Evolutionary conservation across 441 rosid species (phyloP).

Genomic region (Hura crepitans): DNA sequence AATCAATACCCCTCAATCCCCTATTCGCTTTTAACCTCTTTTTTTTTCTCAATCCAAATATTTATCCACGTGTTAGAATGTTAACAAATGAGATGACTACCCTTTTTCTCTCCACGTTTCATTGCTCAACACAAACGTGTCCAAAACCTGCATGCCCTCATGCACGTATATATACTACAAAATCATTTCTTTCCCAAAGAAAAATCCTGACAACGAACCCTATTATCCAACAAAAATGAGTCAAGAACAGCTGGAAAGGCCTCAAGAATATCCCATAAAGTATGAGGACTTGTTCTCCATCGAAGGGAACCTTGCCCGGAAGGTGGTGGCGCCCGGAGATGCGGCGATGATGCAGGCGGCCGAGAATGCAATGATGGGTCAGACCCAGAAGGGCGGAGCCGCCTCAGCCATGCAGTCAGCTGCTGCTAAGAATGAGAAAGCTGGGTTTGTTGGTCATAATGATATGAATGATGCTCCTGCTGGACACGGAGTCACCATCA

Average conservation of each 20-base stretch:
- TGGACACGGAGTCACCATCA: conserved; percentile 16
- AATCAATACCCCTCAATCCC: not conserved
- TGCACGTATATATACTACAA: conserved; percentile 25
- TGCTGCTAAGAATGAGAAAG: conserved; percentile 30
- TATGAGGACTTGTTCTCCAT: conserved; percentile 40
- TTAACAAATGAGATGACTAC: not conserved
- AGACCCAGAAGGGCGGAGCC: conserved; percentile 25
- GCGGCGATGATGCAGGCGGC: conserved; percentile 41
- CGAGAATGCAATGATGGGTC: conserved; percentile 32
- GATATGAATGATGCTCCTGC: conserved; percentile 16
- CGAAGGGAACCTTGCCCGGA: conserved; percentile 33
- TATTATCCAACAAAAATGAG: conserved; percentile 28
- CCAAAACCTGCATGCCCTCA: conserved; percentile 26
- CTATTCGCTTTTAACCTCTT: not conserved
- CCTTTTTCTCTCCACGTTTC: conserved; percentile 21
- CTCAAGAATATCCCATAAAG: conserved; percentile 32
- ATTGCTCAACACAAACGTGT: conserved; percentile 18
- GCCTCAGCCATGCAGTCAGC: conserved; percentile 41
- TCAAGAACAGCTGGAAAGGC: conserved; percentile 37
- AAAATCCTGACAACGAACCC: not conserved
- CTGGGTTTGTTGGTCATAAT: conserved; percentile 29
- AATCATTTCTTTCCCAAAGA: not conserved
- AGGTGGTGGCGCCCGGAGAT: conserved; percentile 35
- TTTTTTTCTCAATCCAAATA: not conserved
- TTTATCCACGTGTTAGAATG: conserved; percentile 13